Conservation (phyloP, 2,329 filamentous ascomycete species). For the Fusarium nematophilum region DNA sequence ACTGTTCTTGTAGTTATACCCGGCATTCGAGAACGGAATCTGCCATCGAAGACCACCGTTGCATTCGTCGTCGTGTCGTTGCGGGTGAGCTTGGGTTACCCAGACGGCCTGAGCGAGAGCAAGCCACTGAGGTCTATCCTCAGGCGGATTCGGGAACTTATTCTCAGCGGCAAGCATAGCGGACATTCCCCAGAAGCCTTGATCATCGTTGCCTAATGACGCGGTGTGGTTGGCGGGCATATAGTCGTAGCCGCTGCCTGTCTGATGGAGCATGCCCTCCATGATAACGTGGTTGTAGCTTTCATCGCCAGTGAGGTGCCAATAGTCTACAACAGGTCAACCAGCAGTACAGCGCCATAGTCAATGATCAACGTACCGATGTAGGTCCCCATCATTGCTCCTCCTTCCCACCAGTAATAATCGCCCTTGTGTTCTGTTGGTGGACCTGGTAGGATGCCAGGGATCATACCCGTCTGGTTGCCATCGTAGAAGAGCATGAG, state of each 20-base stretch:
- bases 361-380: slow-evolving; percentile 54
- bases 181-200: slow-evolving; percentile 76
- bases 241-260: slow-evolving; percentile 67
- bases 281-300: slow-evolving; percentile 70
- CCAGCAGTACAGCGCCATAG: accelerated
- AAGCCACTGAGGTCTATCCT: slow-evolving; percentile 68
- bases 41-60: slow-evolving; percentile 81
- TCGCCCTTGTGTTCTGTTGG: slow-evolving; percentile 58
- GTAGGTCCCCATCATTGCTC: slow-evolving; percentile 74
- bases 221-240: slow-evolving; percentile 70
- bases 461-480: slow-evolving; percentile 62
- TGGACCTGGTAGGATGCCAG: slow-evolving; percentile 68
- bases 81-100: slow-evolving; percentile 67
- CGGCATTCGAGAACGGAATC: slow-evolving; percentile 78
- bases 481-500: slow-evolving; percentile 64
- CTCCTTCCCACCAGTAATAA: slow-evolving; percentile 82
- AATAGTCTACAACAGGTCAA: slow-evolving; percentile 62
- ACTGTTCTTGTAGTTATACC: slow-evolving; percentile 81
- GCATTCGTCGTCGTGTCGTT: slow-evolving; percentile 74
- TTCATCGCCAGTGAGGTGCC: slow-evolving; percentile 73
- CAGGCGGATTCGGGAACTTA: slow-evolving; percentile 69
- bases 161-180: slow-evolving; percentile 75
- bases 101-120: slow-evolving; percentile 77
- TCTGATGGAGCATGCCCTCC: slow-evolving; percentile 68
- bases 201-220: slow-evolving; percentile 75